phyloP scores from a whole-genome alignment of 1,139 yeast species.

The Kodamaea arcana region DNA sequence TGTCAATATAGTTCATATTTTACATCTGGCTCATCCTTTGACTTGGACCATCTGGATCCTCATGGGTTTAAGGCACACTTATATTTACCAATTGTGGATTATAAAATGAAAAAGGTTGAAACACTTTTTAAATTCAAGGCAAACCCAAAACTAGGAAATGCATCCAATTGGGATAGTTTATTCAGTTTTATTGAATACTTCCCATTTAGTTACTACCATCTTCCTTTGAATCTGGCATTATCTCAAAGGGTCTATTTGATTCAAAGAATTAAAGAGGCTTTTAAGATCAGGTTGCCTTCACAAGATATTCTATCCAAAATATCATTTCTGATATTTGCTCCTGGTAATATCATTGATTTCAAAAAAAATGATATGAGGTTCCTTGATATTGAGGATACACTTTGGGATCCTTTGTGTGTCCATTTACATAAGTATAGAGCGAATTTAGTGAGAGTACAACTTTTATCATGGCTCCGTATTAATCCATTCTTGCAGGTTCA shows the following conservation, averaged over 20 bases:
- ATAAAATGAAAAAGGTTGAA: slow-evolving; percentile 15
- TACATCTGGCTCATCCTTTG: slow-evolving; percentile 19
- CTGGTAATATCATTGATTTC: slow-evolving; percentile 36
- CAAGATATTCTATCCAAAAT: slow-evolving; percentile 3
- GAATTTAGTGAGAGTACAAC: slow-evolving; percentile 22
- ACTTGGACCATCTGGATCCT: slow-evolving; percentile 8
- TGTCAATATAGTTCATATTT: slow-evolving; percentile 17
- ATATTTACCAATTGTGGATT: slow-evolving; percentile 19
- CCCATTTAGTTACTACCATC: slow-evolving; percentile 6
- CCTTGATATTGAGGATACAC: slow-evolving; percentile 10
- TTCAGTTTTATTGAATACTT: slow-evolving; percentile 8
- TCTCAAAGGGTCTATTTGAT: slow-evolving; percentile 6
- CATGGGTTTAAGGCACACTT: slow-evolving; percentile 12
- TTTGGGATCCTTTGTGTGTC: slow-evolving; percentile 9
- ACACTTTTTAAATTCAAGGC: slow-evolving; percentile 14
- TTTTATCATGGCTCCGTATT: slow-evolving; percentile 39
- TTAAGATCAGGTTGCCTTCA: neutral
- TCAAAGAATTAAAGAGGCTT: slow-evolving; percentile 3
- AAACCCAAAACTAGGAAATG: neutral
- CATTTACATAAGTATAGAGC: slow-evolving; percentile 11
- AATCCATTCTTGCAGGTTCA: slow-evolving; percentile 34
- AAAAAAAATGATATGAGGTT: slow-evolving; percentile 35
- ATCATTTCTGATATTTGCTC: slow-evolving; percentile 11
- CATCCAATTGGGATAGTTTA: slow-evolving; percentile 3
- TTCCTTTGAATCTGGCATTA: slow-evolving; percentile 6